phyloP scores from a whole-genome alignment of 169 alveolate genomes.

The Theileria luwenshuni region DNA sequence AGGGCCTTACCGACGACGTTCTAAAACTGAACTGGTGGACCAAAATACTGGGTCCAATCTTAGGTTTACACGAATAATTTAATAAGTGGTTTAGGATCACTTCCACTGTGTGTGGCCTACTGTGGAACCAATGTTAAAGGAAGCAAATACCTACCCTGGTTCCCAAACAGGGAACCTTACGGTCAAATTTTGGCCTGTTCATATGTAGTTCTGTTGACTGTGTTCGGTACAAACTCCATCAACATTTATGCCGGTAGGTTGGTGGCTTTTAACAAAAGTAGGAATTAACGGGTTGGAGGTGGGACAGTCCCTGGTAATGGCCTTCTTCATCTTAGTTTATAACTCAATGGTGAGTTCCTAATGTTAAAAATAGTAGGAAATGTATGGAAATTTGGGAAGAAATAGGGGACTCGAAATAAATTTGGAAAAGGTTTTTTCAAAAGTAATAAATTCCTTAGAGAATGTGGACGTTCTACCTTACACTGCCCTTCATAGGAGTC shows the following conservation, averaged over 20 bases:
- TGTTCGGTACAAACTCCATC: slow-evolving; percentile 90
- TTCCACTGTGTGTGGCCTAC: slow-evolving; percentile 41
- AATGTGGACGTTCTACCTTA: slow-evolving; percentile 24
- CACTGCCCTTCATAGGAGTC: slow-evolving; percentile 63
- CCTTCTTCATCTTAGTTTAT: slow-evolving; percentile 35
- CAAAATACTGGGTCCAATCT: slow-evolving; percentile 27
- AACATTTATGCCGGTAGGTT: slow-evolving; percentile 87
- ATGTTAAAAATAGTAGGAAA: slow-evolving; percentile 1
- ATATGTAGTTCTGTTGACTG: slow-evolving; percentile 10
- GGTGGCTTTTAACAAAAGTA: not conserved
- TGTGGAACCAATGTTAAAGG: not conserved
- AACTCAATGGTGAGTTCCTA: slow-evolving; percentile 37
- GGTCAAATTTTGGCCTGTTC: slow-evolving; percentile 7
- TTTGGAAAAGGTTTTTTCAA: not conserved
- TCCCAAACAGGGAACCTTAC: not conserved
- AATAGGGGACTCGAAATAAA: not conserved
- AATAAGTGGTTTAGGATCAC: slow-evolving; percentile 13
- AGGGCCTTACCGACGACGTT: slow-evolving; percentile 68
- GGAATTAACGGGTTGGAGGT: slow-evolving; percentile 95
- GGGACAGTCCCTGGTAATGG: slow-evolving; percentile 87
- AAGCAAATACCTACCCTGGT: not conserved
- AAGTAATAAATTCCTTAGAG: slow-evolving; percentile 2
- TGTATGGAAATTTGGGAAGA: slow-evolving; percentile 8
- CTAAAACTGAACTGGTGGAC: slow-evolving; percentile 21
- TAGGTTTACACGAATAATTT: slow-evolving; percentile 27